Base-by-base conservation (phyloP, 352 stramenopile species). In the Hyaloperonospora arabidopsidis region DNA sequence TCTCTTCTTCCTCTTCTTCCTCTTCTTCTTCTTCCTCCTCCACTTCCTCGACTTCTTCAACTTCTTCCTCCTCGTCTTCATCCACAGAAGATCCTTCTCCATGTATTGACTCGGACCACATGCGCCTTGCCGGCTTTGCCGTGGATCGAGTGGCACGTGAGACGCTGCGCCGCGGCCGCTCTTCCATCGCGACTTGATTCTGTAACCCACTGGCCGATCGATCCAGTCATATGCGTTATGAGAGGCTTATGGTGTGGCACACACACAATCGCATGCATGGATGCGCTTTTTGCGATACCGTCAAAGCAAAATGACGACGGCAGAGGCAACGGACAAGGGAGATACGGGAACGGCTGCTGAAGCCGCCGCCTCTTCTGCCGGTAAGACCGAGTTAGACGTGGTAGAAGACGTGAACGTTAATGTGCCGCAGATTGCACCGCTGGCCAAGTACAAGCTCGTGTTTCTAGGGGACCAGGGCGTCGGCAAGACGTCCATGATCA, bases 401-500 rank as follows among this genome's bases (percentile, higher is more conserved):
- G 51, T 52, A 1, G 70, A 75, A 2, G 70, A 76, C 32, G 34
- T 47, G 29, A 68, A 62, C 51, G 73, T 84, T 45, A 79, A 67
- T 48, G 74, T 90, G 53, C 80, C 80, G 45, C 77, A 88, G 71
- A 96, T 97, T 60, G 84, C 87, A 55, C 87, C 89, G 28, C 68
- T 97, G 35, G 87, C 89, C 61, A 97, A 96, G 76, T 97, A 97
- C 78, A 97, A 97, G 61, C 67, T 97, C 34, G 92, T 97, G 28
- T 97, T 97, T 49, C 61, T 98, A 23, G 93, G 93, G 29, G 93
- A 98, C 67, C 95, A 98, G 78, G 96, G 92, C 52, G 97, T 99
- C 28, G 97, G 97, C 36, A 99, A 99, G 79, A 99, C 97, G 32
- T 98, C 93, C 21, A 99, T 99, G 69, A 99, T 99, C 72, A 99